Percentiles rank a stretch among this genome's conserved stretches.
These are phyloP conservation scores for Bertia moriformis DNA, from an alignment of 2,329 filamentous ascomycete genomes.

Conservation along the genomic window DNA sequence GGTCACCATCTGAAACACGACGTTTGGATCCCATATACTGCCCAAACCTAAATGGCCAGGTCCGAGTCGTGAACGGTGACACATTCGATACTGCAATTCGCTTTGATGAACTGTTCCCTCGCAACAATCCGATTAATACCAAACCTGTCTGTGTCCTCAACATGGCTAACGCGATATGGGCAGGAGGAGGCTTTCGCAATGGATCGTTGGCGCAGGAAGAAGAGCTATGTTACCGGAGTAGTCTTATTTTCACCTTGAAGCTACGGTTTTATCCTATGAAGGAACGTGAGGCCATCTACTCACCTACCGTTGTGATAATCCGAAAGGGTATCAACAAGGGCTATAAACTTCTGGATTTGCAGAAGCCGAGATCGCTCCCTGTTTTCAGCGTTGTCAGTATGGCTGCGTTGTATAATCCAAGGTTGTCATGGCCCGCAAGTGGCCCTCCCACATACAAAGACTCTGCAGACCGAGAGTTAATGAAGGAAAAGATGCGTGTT, in stretches of 20 bases:
- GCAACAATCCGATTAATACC: constrained; percentile 6
- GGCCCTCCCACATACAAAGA: not conserved
- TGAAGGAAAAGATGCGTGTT: constrained; percentile 48
- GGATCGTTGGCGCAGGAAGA: constrained; percentile 57
- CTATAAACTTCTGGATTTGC: constrained; percentile 30
- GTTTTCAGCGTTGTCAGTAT: constrained; percentile 43
- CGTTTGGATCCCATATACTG: not conserved
- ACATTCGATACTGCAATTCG: constrained; percentile 38
- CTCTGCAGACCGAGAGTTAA: constrained; percentile 23
- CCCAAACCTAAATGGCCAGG: not conserved
- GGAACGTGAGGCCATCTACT: constrained; percentile 37
- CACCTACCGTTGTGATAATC: constrained; percentile 43
- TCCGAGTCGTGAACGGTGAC: constrained; percentile 33
- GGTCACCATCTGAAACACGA: not conserved
- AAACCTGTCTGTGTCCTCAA: constrained; percentile 44
- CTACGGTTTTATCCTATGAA: constrained; percentile 35
- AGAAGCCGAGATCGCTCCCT: constrained; percentile 16
- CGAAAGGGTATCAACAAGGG: constrained; percentile 27
- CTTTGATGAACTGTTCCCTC: constrained; percentile 10
- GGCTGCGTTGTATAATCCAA: constrained; percentile 35
- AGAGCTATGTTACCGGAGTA: constrained; percentile 49
- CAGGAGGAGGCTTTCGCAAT: constrained; percentile 48
- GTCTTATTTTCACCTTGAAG: constrained; percentile 31
- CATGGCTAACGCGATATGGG: constrained; percentile 39
- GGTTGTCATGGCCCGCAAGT: too few species aligned